Evolutionary conservation across 768 basidiomycete genomes (phyloP), one percentile per base, ranked within the genome.

Genomic region (Auriculariales sp.): DNA sequence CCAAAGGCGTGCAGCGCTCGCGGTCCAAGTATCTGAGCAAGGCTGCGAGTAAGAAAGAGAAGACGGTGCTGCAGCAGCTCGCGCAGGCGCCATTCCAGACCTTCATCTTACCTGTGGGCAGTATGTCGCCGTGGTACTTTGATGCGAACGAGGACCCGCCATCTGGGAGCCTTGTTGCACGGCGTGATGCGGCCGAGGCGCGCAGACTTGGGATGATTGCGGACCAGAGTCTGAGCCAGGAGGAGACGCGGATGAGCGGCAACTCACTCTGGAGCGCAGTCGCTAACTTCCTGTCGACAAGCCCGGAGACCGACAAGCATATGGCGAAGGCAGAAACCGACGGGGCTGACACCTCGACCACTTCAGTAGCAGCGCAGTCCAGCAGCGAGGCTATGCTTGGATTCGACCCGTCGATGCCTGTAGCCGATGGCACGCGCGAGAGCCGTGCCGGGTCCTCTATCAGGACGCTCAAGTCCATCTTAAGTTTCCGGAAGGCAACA

Each of bases 131-230:
- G 17, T 97, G 86, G 91, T 89, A 82, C 4, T 63, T 90, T 50
- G 82, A 88, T 53, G 77, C 71, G 14, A 68, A 76, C 47, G 92
- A 95, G 65, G 70, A 72, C 17, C 94, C 94, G 3, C 94, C 94
- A 3, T 86, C 93, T 2, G 87, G 83, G 57, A 92, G 90, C 48
- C 89, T 97, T 56, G 86, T 87, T 28, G 80, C 86, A n/a, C 69
- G 92, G 50, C 66, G 91, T 48, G 93, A 98, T 58, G 93, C 89
- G 4, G 69, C 71, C 32, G 87, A 91, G 65, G 88, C 87, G 9
- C 68, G 79, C 24, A 68, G 73, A 57, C 66, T 91, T 33, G 85
- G 83, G 24, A 74, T 72, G 47, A 71, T 87, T 30, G 88, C 87
- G 4, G 87, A 89, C 59, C 71, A 75, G 61, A 70, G 74, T 14